A percentile compares a stretch with the other conserved stretches of the same genome.
These are phyloP conservation scores for Brassica rapa DNA, from an alignment of 345 rosid species.

Conservation along the genomic window DNA sequence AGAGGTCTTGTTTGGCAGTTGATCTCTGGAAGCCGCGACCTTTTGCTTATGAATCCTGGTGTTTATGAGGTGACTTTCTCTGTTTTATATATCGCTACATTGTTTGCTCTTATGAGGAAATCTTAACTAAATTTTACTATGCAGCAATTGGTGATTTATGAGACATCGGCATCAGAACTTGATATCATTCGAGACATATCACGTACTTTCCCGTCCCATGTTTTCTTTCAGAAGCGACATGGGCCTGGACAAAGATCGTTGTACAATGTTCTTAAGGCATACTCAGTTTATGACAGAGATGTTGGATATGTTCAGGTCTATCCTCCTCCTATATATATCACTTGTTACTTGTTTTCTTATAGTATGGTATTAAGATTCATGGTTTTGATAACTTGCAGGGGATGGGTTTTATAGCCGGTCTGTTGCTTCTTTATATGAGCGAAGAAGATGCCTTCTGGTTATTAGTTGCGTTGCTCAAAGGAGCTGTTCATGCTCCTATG, in stretches of 20 bases:
- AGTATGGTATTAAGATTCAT: not conserved
- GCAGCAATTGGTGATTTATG: constrained; percentile 91
- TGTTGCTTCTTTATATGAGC: constrained; percentile 94
- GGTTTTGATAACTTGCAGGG: constrained; percentile 55
- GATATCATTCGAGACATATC: constrained; percentile 97
- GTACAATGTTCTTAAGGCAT: constrained; percentile 92
- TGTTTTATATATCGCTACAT: not conserved
- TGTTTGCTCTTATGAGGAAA: not conserved
- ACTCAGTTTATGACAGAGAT: constrained; percentile 92
- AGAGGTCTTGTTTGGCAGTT: constrained; percentile 99
- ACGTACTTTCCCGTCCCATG: constrained; percentile 95
- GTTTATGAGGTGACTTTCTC: constrained; percentile 70
- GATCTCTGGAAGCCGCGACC: constrained; percentile 92
- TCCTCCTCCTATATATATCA: constrained; percentile 6
- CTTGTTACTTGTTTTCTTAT: not conserved
- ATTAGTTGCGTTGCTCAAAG: constrained; percentile 90
- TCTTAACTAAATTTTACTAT: constrained; percentile 18
- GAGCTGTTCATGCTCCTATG: constrained; percentile 98
- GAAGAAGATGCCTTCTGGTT: constrained; percentile 99
- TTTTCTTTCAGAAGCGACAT: constrained; percentile 97
- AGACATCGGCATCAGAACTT: constrained; percentile 92
- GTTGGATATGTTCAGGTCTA: constrained; percentile 97
- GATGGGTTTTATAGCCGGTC: constrained; percentile 93
- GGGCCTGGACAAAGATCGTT: constrained; percentile 99
- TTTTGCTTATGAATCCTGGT: constrained; percentile 93